A percentile compares a stretch with the other conserved stretches of the same genome.
phyloP scores from a whole-genome alignment of 768 basidiomycete species.

The Macrolepiota dolichaula region DNA sequence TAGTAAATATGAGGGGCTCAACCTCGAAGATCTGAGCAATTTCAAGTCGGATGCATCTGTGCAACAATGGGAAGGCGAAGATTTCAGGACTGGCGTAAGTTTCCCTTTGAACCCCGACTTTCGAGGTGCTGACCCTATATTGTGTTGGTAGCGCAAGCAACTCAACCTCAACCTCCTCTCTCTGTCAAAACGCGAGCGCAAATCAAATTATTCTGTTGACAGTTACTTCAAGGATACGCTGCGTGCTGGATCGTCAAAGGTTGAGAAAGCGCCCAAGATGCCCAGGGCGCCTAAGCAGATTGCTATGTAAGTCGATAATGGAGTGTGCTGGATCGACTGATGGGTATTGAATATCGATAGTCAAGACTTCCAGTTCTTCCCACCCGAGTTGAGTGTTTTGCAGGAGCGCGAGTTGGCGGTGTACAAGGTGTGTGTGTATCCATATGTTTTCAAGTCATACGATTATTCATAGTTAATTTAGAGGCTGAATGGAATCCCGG shows the following conservation, averaged over 20 bases:
- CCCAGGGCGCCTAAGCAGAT: conserved; percentile 89
- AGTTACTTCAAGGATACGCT: conserved; percentile 93
- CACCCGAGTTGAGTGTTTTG: conserved; percentile 69
- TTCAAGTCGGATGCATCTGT: conserved; percentile 93
- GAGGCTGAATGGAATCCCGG: conserved; percentile 66
- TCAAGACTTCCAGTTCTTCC: conserved; percentile 97
- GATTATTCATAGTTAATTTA: conserved; percentile 19
- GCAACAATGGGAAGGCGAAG: conserved; percentile 95
- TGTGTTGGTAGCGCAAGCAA: conserved; percentile 48
- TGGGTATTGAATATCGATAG: conserved; percentile 30
- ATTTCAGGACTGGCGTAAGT: conserved; percentile 74
- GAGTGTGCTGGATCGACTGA: conserved; percentile 4
- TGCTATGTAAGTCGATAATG: conserved; percentile 52
- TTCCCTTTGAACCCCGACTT: background rate
- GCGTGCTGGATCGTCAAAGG: conserved; percentile 73
- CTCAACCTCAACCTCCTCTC: conserved; percentile 79
- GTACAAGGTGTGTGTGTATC: conserved; percentile 64
- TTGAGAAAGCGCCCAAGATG: conserved; percentile 77
- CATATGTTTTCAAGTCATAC: background rate
- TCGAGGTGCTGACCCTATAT: conserved; percentile 1
- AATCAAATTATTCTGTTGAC: conserved; percentile 92
- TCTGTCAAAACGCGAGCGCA: conserved; percentile 90
- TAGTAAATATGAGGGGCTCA: conserved; percentile 89
- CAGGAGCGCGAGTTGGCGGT: conserved; percentile 87
- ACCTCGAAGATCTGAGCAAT: conserved; percentile 92